phyloP scores from a whole-genome alignment of 495 filamentous ascomycete genomes.

The Lichina pygmaea region DNA sequence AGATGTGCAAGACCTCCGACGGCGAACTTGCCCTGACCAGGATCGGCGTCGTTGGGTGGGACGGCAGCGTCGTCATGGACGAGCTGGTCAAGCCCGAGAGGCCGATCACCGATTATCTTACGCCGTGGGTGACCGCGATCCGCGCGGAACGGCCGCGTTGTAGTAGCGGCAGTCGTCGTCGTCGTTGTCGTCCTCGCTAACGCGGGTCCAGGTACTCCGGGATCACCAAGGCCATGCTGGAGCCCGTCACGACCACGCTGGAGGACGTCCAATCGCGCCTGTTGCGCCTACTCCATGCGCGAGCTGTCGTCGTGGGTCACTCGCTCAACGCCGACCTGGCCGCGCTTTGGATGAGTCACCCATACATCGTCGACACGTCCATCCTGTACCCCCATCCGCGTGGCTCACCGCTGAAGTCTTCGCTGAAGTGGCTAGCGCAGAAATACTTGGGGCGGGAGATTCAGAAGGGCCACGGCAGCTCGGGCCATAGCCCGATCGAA shows the following conservation, averaged over 20 bases:
- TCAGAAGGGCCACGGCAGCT: constrained; percentile 39
- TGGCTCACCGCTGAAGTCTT: constrained; percentile 42
- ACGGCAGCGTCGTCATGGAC: constrained; percentile 56
- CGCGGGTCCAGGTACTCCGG: constrained; percentile 32
- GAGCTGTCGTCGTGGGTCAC: constrained; percentile 67
- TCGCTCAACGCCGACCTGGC: constrained; percentile 74
- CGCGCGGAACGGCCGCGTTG: too few species aligned
- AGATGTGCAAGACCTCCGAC: constrained; percentile 74
- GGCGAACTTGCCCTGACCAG: constrained; percentile 57
- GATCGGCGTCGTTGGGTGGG: constrained; percentile 68
- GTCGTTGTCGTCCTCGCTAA: not conserved
- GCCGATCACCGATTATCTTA: constrained; percentile 74
- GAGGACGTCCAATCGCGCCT: constrained; percentile 59
- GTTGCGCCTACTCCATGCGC: constrained; percentile 40
- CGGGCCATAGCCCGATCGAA: constrained; percentile 76
- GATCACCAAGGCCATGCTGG: constrained; percentile 62
- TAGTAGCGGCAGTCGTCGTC: too few species aligned
- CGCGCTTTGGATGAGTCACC: constrained; percentile 65
- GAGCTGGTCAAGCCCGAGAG: constrained; percentile 73
- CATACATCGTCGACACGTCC: constrained; percentile 75
- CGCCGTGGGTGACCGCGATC: constrained; percentile 20
- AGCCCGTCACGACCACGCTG: constrained; percentile 57
- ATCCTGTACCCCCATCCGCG: constrained; percentile 63
- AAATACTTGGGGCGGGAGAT: constrained; percentile 64
- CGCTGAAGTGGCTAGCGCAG: constrained; percentile 60